A percentile compares a stretch with the other conserved stretches of the same genome.
These are phyloP conservation scores for Tagetes patula DNA, from an alignment of 129 eudicot species.

Conservation along the genomic window DNA sequence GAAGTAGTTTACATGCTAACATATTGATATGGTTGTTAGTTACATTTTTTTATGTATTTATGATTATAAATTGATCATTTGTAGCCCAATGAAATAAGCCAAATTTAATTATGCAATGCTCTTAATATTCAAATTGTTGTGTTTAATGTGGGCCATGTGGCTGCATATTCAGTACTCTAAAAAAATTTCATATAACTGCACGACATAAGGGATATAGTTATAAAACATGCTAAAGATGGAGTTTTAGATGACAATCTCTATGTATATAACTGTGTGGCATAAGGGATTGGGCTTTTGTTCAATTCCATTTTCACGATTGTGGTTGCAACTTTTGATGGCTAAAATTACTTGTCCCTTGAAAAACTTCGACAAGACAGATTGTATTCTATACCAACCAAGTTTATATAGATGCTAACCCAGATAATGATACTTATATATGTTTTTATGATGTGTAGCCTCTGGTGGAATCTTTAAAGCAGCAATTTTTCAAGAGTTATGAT, in stretches of 20 bases:
- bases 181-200: no score
- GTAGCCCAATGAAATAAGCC: no score
- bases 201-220: constrained; percentile 60
- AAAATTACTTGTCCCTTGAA: constrained; percentile 39
- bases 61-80: no score
- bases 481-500: constrained; percentile 37
- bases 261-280: constrained; percentile 33
- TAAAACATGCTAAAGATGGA: constrained; percentile 55
- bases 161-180: no score
- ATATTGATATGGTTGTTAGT: no score
- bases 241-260: constrained; percentile 44
- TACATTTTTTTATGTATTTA: no score
- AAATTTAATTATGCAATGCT: no score
- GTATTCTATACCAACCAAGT: constrained; percentile 16
- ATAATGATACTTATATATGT: constrained; percentile 5
- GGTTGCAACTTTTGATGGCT: constrained; percentile 60
- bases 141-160: no score
- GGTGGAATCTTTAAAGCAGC: constrained; percentile 56
- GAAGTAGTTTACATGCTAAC: no score
- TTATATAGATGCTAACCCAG: not conserved
- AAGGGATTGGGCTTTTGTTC: constrained; percentile 42
- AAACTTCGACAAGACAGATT: constrained; percentile 56
- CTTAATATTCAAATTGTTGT: no score
- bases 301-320: constrained; percentile 52
- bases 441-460: constrained; percentile 35